Conservation (phyloP, 1,284 basidiomycete genomes). For the Papiliotrema flavescens region DNA sequence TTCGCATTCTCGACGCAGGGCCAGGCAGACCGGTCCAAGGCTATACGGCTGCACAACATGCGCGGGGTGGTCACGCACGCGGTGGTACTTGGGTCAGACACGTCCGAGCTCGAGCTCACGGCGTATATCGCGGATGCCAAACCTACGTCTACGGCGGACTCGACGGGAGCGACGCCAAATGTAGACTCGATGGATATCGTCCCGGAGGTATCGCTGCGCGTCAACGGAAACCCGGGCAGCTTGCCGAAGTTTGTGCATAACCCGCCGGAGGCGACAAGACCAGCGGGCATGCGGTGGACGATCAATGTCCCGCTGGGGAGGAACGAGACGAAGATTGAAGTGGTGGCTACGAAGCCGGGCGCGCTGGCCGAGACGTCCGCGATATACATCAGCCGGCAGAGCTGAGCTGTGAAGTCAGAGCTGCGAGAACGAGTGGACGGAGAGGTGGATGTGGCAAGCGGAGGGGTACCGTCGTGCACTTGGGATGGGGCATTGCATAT, state of each 20-base stretch:
- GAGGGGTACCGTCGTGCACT: too few species aligned
- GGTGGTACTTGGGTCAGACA: conserved; percentile 30
- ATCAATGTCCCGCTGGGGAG: conserved; percentile 25
- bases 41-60: conserved; percentile 39
- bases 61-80: conserved; percentile 42
- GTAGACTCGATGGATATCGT: neutral
- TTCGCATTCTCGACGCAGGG: conserved; percentile 19
- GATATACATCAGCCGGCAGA: conserved; percentile 40
- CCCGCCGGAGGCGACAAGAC: conserved; percentile 5
- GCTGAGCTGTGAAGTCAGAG: too few species aligned
- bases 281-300: conserved; percentile 35
- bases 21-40: conserved; percentile 6
- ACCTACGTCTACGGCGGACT: neutral
- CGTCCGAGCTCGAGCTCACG: conserved; percentile 39
- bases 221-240: conserved; percentile 24
- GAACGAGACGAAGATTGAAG: conserved; percentile 37
- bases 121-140: conserved; percentile 30
- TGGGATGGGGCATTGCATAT: too few species aligned
- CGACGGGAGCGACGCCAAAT: neutral
- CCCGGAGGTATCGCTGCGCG: neutral
- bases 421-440: too few species aligned
- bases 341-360: conserved; percentile 34
- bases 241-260: conserved; percentile 17
- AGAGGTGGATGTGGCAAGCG: too few species aligned
- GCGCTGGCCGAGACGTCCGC: conserved; percentile 30